phyloP scores from a whole-genome alignment of 139 green algal species.

The Penium margaritaceum region DNA sequence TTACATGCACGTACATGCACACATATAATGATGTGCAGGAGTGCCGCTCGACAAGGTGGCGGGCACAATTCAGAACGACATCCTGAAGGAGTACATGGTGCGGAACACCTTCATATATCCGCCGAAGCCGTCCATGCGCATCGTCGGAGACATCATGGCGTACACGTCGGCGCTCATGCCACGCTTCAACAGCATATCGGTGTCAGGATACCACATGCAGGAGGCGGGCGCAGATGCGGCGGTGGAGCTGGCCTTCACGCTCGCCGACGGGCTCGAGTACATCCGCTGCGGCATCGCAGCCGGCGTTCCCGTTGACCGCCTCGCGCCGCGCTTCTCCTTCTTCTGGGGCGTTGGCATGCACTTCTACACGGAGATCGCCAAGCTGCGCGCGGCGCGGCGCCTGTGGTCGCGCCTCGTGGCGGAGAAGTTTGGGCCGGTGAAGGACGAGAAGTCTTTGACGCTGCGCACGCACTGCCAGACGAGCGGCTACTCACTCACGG shows the following conservation, averaged over 20 bases:
- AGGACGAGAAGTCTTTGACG: conserved; percentile 51
- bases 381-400: conserved; percentile 59
- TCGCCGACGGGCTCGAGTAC: conserved; percentile 67
- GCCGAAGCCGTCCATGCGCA: conserved; percentile 59
- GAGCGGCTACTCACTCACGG: conserved; percentile 37
- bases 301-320: conserved; percentile 55
- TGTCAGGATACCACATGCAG: conserved; percentile 67
- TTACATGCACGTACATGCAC: too few relatives aligned
- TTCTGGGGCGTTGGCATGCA: conserved; percentile 64
- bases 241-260: conserved; percentile 62
- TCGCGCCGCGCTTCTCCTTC: conserved; percentile 45
- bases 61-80: conserved; percentile 73
- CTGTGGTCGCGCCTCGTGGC: too few relatives aligned
- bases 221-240: conserved; percentile 34
- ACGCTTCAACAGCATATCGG: conserved; percentile 62
- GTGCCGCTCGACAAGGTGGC: conserved; percentile 35
- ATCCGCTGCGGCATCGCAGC: conserved; percentile 51
- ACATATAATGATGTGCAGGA: too few relatives aligned
- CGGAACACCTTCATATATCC: conserved; percentile 75
- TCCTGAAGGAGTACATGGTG: conserved; percentile 77
- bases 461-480: conserved; percentile 65
- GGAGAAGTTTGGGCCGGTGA: too few relatives aligned
- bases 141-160: conserved; percentile 64
- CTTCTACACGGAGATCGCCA: conserved; percentile 64
- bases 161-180: conserved; percentile 56